Conservation (phyloP, 2,329 filamentous ascomycete genomes). For the Penicillium sp. region DNA sequence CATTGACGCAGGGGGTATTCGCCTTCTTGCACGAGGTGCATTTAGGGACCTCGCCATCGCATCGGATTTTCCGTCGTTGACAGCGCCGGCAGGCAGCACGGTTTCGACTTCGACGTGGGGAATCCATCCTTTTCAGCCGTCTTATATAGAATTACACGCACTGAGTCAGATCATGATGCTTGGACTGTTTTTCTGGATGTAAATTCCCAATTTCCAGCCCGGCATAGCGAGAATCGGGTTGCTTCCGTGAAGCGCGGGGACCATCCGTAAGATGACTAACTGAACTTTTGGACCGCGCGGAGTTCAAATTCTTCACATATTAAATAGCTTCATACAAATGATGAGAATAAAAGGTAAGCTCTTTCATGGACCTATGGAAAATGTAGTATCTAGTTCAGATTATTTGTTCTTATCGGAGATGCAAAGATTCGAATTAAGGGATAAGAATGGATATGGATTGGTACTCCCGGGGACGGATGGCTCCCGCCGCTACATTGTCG, state of each 20-base stretch:
- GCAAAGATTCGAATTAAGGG: neutral
- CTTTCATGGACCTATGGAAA: too few species aligned
- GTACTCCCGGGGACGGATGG: neutral
- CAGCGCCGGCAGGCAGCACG: constrained; percentile 40
- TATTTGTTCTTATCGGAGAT: neutral
- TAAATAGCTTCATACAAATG: neutral
- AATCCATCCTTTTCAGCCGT: constrained; percentile 21
- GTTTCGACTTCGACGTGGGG: constrained; percentile 30
- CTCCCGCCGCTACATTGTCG: neutral
- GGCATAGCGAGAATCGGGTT: neutral
- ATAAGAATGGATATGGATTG: neutral
- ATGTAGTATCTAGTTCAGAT: neutral
- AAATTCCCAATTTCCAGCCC: neutral
- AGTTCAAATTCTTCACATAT: neutral
- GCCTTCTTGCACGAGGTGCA: constrained; percentile 48
- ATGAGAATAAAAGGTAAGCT: too few species aligned
- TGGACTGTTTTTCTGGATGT: neutral
- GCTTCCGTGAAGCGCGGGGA: neutral
- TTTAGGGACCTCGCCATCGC: constrained; percentile 44
- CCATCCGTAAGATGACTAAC: neutral
- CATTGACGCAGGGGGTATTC: constrained; percentile 44
- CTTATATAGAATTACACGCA: neutral
- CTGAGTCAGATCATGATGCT: neutral
- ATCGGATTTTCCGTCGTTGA: constrained; percentile 52
- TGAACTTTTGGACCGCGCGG: neutral